Evolutionary conservation across 2,329 filamentous ascomycete species (phyloP).

Genomic region (Botrytis deweyae): DNA sequence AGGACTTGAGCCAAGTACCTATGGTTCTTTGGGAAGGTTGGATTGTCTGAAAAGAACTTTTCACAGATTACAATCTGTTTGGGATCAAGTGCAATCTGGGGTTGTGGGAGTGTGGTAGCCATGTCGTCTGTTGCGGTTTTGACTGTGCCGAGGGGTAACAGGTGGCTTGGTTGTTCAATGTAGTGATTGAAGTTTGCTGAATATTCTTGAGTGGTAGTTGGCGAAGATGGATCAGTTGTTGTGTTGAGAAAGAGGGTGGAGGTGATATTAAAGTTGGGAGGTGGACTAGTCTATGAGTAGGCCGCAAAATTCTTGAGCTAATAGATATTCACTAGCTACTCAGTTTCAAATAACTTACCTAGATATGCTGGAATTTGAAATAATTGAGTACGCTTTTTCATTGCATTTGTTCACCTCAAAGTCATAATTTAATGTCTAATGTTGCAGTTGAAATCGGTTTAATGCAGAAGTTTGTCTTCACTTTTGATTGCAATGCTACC

Average conservation of each 20-base stretch:
- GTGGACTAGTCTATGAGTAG: background rate
- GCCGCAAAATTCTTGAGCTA: background rate
- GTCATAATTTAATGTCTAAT: background rate
- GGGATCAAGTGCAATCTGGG: background rate
- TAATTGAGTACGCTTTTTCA: background rate
- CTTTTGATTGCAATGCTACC: background rate
- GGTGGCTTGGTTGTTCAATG: background rate
- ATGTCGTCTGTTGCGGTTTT: background rate
- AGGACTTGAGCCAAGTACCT: background rate
- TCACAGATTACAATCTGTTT: background rate
- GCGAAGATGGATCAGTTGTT: background rate
- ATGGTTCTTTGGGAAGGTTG: background rate
- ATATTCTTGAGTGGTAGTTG: background rate
- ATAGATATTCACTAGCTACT: background rate
- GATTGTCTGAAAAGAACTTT: background rate
- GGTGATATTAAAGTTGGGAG: background rate
- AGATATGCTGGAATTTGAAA: background rate
- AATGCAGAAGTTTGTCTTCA: background rate
- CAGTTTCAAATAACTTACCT: background rate
- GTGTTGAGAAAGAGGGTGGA: background rate
- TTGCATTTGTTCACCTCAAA: background rate
- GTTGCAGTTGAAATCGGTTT: background rate
- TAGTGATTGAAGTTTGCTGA: no score
- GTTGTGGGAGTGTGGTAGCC: background rate
- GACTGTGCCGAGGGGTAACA: no score